These are phyloP conservation scores for Amanita rubescens DNA, from an alignment of 768 basidiomycete species.

Conservation along the genomic window DNA sequence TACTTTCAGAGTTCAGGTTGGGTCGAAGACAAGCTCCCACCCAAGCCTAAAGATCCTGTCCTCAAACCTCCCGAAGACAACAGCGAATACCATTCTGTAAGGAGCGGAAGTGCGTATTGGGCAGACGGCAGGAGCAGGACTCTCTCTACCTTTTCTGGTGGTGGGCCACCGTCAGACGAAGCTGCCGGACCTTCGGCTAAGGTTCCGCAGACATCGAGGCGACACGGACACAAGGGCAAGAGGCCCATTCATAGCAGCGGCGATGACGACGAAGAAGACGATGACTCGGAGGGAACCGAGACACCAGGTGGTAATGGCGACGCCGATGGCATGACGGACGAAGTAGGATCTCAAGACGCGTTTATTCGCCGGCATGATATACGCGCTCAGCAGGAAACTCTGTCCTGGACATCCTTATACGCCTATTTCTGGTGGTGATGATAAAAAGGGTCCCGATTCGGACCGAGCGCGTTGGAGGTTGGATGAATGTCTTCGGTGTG, in stretches of 20 bases:
- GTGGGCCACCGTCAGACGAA: constrained; percentile 26
- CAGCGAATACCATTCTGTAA: constrained; percentile 36
- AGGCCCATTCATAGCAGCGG: constrained; percentile 22
- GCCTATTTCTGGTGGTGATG: constrained; percentile 40
- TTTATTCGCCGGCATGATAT: constrained; percentile 89
- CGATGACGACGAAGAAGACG: constrained; percentile 42
- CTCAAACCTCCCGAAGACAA: constrained; percentile 14
- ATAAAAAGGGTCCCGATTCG: constrained; percentile 26
- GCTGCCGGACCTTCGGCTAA: constrained; percentile 14
- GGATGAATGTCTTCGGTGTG: constrained; percentile 74
- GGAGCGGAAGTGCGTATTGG: constrained; percentile 76
- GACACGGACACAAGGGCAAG: constrained; percentile 21
- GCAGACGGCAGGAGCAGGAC: constrained; percentile 50
- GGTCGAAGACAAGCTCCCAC: constrained; percentile 44
- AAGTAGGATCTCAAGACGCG: constrained; percentile 73
- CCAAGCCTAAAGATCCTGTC: not conserved
- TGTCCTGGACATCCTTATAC: constrained; percentile 75
- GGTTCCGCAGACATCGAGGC: constrained; percentile 15
- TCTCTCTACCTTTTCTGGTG: constrained; percentile 52
- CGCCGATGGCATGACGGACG: constrained; percentile 49
- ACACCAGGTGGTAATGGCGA: constrained; percentile 31
- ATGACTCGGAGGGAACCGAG: constrained; percentile 56
- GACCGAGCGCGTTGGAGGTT: constrained; percentile 61
- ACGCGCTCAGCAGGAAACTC: constrained; percentile 62
- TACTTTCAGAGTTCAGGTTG: constrained; percentile 84